These are phyloP conservation scores for Ochetophila trinervis DNA, from an alignment of 306 rosid species.

Conservation along the genomic window DNA sequence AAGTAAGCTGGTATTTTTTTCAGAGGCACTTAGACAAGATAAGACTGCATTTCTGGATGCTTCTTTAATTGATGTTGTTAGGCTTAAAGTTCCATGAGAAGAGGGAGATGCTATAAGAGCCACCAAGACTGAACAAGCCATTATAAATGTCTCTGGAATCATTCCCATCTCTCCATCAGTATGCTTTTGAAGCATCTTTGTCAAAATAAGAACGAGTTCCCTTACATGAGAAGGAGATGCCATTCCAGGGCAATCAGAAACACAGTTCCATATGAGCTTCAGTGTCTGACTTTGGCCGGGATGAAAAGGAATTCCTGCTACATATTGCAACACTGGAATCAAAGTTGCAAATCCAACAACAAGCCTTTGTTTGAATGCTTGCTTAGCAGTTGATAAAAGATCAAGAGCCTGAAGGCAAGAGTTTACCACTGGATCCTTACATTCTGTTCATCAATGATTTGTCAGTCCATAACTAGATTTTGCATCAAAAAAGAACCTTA, in stretches of 20 bases:
- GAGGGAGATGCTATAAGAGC: slow-evolving; percentile 65
- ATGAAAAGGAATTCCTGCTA: slow-evolving; percentile 85
- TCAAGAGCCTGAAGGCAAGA: slow-evolving; percentile 76
- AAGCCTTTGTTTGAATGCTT: slow-evolving; percentile 72
- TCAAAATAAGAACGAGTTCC: slow-evolving; percentile 58
- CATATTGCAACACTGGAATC: slow-evolving; percentile 65
- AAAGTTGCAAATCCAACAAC: slow-evolving; percentile 81
- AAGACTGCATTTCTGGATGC: slow-evolving; percentile 53
- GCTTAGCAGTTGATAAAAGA: slow-evolving; percentile 68
- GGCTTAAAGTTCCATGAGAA: slow-evolving; percentile 43
- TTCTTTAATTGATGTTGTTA: slow-evolving; percentile 52
- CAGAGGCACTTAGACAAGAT: slow-evolving; percentile 58
- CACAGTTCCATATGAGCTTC: slow-evolving; percentile 62
- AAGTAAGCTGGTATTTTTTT: slow-evolving; percentile 45
- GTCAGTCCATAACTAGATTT: slow-evolving; percentile 28
- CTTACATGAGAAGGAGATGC: slow-evolving; percentile 61
- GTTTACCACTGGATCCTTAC: slow-evolving; percentile 69
- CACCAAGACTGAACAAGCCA: slow-evolving; percentile 60
- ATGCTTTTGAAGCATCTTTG: slow-evolving; percentile 60
- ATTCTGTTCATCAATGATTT: slow-evolving; percentile 51
- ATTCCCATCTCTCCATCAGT: slow-evolving; percentile 70
- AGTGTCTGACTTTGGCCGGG: slow-evolving; percentile 76
- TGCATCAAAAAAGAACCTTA: neutral
- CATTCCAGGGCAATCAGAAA: slow-evolving; percentile 82
- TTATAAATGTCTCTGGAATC: slow-evolving; percentile 68